Conservation (phyloP, 2,329 filamentous ascomycete species). For the Chaetomiaceae sp. region DNA sequence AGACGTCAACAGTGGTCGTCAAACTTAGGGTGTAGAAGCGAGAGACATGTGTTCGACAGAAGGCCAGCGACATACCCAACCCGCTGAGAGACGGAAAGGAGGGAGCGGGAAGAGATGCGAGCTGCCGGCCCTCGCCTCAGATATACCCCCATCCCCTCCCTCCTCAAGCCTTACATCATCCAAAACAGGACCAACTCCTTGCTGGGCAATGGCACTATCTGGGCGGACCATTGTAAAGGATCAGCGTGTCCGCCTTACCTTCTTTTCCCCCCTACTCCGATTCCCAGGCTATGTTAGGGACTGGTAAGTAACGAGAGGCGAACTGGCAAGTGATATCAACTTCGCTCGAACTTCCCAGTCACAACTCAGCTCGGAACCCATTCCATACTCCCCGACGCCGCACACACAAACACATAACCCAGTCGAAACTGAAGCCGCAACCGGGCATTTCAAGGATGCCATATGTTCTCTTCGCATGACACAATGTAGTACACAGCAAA, state of each 20-base stretch:
- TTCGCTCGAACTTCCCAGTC: no score
- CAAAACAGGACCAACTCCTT: not conserved
- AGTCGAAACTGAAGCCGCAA: not conserved
- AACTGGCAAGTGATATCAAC: no score
- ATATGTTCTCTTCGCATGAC: not conserved
- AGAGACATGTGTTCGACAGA: not conserved
- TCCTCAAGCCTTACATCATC: not conserved
- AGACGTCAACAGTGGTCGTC: not conserved
- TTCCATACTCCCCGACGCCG: not conserved
- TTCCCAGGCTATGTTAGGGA: no score
- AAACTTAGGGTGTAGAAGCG: not conserved
- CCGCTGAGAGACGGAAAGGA: not conserved
- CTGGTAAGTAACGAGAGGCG: no score
- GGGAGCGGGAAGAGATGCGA: not conserved
- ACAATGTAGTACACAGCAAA: slow-evolving; percentile 7
- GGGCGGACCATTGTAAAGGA: slow-evolving; percentile 7
- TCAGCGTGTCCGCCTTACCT: slow-evolving; percentile 7
- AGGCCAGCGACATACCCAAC: not conserved
- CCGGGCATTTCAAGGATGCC: not conserved
- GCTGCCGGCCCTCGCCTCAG: not conserved
- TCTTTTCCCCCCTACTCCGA: not conserved
- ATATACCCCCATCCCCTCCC: slow-evolving; percentile 4
- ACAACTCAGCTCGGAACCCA: not conserved
- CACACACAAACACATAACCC: not conserved
- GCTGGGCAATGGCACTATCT: slow-evolving; percentile 4